phyloP scores from a whole-genome alignment of 169 alveolate genomes.

The Cryptosporidium andersoni region DNA sequence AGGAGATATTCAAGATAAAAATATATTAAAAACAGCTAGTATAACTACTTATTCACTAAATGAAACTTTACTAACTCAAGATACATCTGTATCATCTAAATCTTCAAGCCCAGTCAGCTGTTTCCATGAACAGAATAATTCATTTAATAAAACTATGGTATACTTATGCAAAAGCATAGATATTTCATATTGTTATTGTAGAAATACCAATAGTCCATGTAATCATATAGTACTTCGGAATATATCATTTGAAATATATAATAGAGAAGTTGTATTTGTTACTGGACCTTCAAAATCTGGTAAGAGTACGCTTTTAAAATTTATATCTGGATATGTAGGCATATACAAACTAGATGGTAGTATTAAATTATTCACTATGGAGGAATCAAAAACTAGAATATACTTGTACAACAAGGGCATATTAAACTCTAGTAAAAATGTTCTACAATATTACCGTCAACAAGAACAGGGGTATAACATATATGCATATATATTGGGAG shows the following conservation, averaged over 20 bases:
- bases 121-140: no score
- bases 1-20: no score
- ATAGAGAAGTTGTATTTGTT: slow-evolving; percentile 18
- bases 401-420: slow-evolving; percentile 21
- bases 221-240: neutral
- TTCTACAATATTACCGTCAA: no score
- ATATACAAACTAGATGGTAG: neutral
- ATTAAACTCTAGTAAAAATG: neutral
- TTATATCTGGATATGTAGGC: slow-evolving; percentile 32
- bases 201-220: no score
- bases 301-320: slow-evolving; percentile 17
- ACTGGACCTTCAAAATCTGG: slow-evolving; percentile 16
- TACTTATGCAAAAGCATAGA: no score
- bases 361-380: neutral
- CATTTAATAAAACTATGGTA: no score
- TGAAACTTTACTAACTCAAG: no score
- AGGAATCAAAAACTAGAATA: neutral
- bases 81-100: no score
- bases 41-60: no score
- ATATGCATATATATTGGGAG: slow-evolving; percentile 17
- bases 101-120: no score
- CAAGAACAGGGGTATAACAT: neutral
- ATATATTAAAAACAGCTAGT: no score
- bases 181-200: no score
- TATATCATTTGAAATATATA: slow-evolving; percentile 1